Percentiles rank a stretch among this genome's conserved stretches.
Conservation (phyloP, 2,329 filamentous ascomycete species). For the Aspergillus sp. region DNA sequence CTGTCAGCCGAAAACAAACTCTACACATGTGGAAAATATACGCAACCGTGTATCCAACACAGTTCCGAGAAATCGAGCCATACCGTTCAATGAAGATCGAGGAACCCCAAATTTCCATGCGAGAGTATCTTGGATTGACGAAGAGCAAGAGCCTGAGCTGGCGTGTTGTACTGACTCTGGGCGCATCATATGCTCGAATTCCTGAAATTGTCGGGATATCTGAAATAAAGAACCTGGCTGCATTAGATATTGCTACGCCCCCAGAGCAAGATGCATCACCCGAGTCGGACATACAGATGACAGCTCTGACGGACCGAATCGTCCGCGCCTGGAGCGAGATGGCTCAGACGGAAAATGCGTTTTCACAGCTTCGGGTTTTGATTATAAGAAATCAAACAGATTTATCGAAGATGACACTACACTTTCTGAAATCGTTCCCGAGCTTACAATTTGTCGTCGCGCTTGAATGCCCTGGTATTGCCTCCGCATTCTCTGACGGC, state of each 20-base stretch:
- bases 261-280: slow-evolving; percentile 12
- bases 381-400: slow-evolving; percentile 34
- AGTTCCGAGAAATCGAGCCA: slow-evolving; percentile 31
- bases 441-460: slow-evolving; percentile 36
- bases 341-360: slow-evolving; percentile 28
- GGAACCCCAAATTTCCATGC: slow-evolving; percentile 29
- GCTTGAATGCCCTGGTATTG: slow-evolving; percentile 32
- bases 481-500: slow-evolving; percentile 18
- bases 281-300: slow-evolving; percentile 13
- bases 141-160: slow-evolving; percentile 33
- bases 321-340: slow-evolving; percentile 44
- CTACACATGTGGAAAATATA: slow-evolving; percentile 47
- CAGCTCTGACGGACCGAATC: slow-evolving; percentile 39
- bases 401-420: slow-evolving; percentile 32
- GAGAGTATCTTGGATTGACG: slow-evolving; percentile 37
- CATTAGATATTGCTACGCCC: slow-evolving; percentile 36
- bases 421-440: slow-evolving; percentile 36
- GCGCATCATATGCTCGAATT: slow-evolving; percentile 28
- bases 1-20: slow-evolving; percentile 36
- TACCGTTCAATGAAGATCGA: slow-evolving; percentile 34
- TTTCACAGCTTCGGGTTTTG: slow-evolving; percentile 40
- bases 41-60: slow-evolving; percentile 34
- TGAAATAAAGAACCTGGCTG: slow-evolving; percentile 40
- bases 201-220: slow-evolving; percentile 41
- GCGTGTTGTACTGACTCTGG: slow-evolving; percentile 37